Base-by-base conservation (phyloP, 2,329 filamentous ascomycete species). In the Exophiala mesophila region DNA sequence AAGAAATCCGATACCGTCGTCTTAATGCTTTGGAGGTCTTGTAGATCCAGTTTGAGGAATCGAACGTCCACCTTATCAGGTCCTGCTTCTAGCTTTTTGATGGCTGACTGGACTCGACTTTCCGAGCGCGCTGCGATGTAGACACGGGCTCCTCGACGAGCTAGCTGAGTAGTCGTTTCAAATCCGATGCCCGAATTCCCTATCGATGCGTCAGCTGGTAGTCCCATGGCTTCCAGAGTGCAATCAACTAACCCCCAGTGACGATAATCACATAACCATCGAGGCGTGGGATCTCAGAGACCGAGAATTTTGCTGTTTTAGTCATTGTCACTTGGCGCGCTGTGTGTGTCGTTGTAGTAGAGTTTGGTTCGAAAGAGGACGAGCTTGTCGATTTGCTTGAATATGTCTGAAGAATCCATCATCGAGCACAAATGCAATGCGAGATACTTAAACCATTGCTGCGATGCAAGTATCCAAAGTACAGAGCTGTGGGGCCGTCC, bases 81-180 rank as follows among this genome's bases (percentile, higher is more conserved):
- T 16, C 33, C 42, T 26, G 40, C 41, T 41, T 59, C 56, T 52
- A 72, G 63, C 20, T 68, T 60, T 8, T 58, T 46, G 44, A 67
- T 64, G 8, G 63, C 58, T n/a, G 43, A 46, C 16, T 59, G 44
- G 19, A 60, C 61, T 5, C 59, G 57, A 8, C 60, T 62, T 30
- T 59, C 60, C 5, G 62, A 59, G 21, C 64, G 57, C 10, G 63
- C 68, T 23, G 55, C 60, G 24, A 76, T 63, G 56, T 68, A 74
- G 52, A 76, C 70, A 12, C 63, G 57, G 3, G 58, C 34, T 4
- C 63, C 61, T 53, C 72, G 69, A 4, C 62, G 59, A 18, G 67
- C 62, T 20, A 73, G 63, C 31, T 67, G 64, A 12, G 9, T 13
- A 17, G 32, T 34, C 6, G 32, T 34, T 17, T 34, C 32, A 19